These are phyloP conservation scores for Rutstroemia sp. DNA, from an alignment of 2,329 filamentous ascomycete genomes.

Conservation along the genomic window DNA sequence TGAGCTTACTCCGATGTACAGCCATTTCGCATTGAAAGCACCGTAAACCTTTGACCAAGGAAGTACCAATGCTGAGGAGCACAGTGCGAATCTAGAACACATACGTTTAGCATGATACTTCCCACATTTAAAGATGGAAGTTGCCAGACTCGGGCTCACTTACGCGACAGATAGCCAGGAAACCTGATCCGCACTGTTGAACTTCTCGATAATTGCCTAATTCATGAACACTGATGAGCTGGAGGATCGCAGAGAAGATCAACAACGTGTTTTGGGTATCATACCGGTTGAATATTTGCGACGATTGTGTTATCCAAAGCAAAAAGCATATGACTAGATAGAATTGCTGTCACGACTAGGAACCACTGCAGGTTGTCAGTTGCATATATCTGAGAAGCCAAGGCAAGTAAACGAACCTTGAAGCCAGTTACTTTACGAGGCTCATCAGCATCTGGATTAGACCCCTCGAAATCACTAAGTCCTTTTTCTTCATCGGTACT, in stretches of 20 bases:
- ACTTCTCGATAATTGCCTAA: background rate
- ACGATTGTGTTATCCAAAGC: slow-evolving; percentile 3
- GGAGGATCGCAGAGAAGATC: no score
- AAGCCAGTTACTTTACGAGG: no score
- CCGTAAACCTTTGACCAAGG: slow-evolving; percentile 18
- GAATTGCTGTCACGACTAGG: background rate
- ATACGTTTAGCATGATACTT: no score
- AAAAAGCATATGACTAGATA: background rate
- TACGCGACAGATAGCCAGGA: slow-evolving; percentile 3
- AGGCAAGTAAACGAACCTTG: no score
- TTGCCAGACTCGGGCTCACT: background rate
- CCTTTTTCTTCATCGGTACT: no score
- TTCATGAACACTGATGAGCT: no score
- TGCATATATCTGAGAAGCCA: no score
- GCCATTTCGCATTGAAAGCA: slow-evolving; percentile 29
- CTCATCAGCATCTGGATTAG: no score
- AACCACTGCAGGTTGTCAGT: background rate
- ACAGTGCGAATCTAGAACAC: no score
- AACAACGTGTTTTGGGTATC: background rate
- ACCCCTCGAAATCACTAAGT: no score
- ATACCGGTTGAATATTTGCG: background rate
- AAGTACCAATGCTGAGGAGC: no score
- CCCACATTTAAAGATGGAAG: no score
- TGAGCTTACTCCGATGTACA: slow-evolving; percentile 22
- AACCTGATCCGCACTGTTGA: background rate